Evolutionary conservation across 768 basidiomycete species (phyloP), one percentile per base, ranked within the genome.

Genomic region (Hortiboletus flavorubellus): DNA sequence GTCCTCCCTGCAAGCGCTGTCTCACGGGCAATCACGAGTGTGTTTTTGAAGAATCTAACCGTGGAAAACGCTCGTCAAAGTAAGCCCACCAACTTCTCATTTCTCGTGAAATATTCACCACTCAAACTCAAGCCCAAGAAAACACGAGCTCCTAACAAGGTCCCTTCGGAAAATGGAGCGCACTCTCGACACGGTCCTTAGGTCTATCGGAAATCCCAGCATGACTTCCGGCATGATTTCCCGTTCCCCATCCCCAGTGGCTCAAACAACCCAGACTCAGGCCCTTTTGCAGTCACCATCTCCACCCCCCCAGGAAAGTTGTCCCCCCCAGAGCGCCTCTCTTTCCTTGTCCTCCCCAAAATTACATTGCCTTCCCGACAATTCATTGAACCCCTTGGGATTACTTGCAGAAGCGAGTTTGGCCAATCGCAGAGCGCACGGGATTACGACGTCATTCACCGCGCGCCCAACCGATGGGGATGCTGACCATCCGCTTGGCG

Each of bases 31-130:
- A 83, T 60, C 89, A 95, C 64, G 92, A 96, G 62, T 99, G 97
- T 66, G 83, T 97, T 42, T 98, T 99, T 59, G 94, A 98, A 74
- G 96, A 98, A 69, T 93, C 90, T 2, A 95, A 98, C 68, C 82
- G 97, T 46, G 97, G 97, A 40, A 96, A 95, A 70, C 84, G 91
- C 11, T 84, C 89, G 21, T 81, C 87, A 51, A 92, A 91, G 91
- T 91, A 72, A 60, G 80, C 21, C 21, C 46, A 21, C 44, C 55
- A 50, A 40, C 42, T 51, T 23, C 48, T 31, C 46, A 41, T 56
- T 60, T 44, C 51, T 63, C 54, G 40, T 60, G 64, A 56, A 65
- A 63, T 68, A 52, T 59, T 59, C 62, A 71, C 59, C 54, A 51
- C 61, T 73, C 55, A 69, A 57, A 58, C 59, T 44, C 50, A 65